phyloP scores from a whole-genome alignment of 352 stramenopile genomes.

The Pythium rhizo-oryzae region DNA sequence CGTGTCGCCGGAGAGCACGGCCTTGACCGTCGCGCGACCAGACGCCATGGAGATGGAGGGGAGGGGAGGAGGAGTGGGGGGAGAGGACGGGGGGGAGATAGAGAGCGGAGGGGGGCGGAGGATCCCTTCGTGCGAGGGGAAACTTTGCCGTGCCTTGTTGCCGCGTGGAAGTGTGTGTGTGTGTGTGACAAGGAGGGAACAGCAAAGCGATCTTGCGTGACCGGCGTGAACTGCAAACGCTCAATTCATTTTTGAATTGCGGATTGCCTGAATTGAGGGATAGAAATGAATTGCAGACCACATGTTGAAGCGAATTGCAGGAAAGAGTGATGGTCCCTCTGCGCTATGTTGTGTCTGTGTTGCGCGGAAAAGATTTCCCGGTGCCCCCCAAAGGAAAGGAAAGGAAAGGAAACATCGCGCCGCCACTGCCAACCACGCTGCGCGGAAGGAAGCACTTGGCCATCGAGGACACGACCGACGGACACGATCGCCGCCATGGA shows the following conservation, averaged over 20 bases:
- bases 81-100: not conserved
- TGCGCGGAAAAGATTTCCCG: conserved; percentile 25
- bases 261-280: conserved; percentile 16
- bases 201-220: conserved; percentile 13
- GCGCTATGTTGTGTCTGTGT: conserved; percentile 18
- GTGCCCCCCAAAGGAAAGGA: conserved; percentile 3
- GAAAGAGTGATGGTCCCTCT: conserved; percentile 9
- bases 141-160: conserved; percentile 12
- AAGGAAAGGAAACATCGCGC: conserved; percentile 8
- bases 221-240: not conserved
- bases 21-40: conserved; percentile 95
- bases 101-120: not conserved
- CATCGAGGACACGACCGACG: not conserved
- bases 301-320: conserved; percentile 29
- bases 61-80: conserved; percentile 16
- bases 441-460: not conserved
- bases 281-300: conserved; percentile 11
- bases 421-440: not conserved
- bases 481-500: conserved; percentile 35
- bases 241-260: conserved; percentile 28
- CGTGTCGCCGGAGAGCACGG: conserved; percentile 97
- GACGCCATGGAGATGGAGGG: conserved; percentile 58
- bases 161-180: conserved; percentile 20
- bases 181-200: conserved; percentile 26
- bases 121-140: not conserved